Evolutionary conservation across 2,329 filamentous ascomycete genomes (phyloP).

Genomic region (Fusarium sp.): DNA sequence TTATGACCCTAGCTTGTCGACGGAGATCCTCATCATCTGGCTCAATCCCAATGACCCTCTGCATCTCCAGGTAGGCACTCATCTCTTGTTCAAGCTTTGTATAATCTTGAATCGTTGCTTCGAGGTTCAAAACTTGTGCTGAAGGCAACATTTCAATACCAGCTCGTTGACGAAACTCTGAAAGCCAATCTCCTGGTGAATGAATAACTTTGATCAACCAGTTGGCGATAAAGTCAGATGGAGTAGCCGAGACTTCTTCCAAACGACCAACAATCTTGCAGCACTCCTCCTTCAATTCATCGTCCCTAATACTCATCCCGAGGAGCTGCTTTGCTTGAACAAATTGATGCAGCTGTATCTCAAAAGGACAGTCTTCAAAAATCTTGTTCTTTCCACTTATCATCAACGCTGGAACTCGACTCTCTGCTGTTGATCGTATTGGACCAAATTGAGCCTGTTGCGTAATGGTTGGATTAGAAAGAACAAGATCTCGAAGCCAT

Average conservation of each 20-base stretch:
- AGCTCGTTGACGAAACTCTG: slow-evolving; percentile 29
- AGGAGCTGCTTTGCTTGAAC: slow-evolving; percentile 24
- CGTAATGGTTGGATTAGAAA: slow-evolving; percentile 17
- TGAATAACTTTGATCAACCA: slow-evolving; percentile 40
- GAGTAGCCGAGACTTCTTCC: slow-evolving; percentile 34
- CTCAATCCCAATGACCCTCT: slow-evolving; percentile 31
- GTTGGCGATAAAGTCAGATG: slow-evolving; percentile 40
- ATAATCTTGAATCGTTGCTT: slow-evolving; percentile 37
- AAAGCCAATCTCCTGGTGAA: slow-evolving; percentile 34
- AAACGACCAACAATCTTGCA: slow-evolving; percentile 32
- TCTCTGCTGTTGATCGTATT: slow-evolving; percentile 38
- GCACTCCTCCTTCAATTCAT: slow-evolving; percentile 37
- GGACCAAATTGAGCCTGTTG: slow-evolving; percentile 42
- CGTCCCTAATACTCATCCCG: slow-evolving; percentile 16
- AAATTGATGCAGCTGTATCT: slow-evolving; percentile 37
- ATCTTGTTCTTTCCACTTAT: slow-evolving; percentile 46
- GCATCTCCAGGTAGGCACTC: slow-evolving; percentile 22
- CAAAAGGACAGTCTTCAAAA: slow-evolving; percentile 45
- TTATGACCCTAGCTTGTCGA: slow-evolving; percentile 32
- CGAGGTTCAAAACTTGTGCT: background rate
- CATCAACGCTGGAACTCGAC: slow-evolving; percentile 34
- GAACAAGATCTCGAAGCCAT: slow-evolving; percentile 37
- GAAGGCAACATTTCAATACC: background rate
- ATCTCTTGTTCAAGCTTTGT: slow-evolving; percentile 34
- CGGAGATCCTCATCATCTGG: slow-evolving; percentile 33